Evolutionary conservation across 2,329 filamentous ascomycete species (phyloP), one percentile per base, ranked within the genome.

Genomic region (Pseudogymnoascus sp.): DNA sequence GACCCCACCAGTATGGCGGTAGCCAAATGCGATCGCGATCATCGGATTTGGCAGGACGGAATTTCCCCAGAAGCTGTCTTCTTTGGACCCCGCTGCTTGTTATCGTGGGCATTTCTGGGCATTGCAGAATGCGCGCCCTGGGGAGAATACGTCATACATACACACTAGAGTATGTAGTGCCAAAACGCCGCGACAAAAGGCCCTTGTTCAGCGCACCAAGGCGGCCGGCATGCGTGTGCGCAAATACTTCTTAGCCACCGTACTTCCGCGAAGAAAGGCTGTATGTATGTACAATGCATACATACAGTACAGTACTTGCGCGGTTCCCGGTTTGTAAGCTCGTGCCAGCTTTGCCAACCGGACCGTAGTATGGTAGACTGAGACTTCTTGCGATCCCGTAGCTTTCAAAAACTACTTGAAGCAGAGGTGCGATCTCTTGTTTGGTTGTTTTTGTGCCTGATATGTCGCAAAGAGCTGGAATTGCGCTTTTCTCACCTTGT

Each of bases 401-500:
- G 37, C 37, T 40, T 40, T 16, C 36, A 37, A 40, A 40, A 16
- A 40, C 37, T 18, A 40, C 37, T 18, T 40, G 37, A 40, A 40
- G 37, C n/a, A 40, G n/a, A 16, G 37, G 37, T n/a, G 37, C 36
- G 14, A 39, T 39, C 36, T 39, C 36, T 39, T 39, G 36, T 39
- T 6, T 8, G 1, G 16, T 51, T 51, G 12, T 23, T n/a, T 51
- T 51, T n/a, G 18, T 10, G 45, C 18, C 5, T 18, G 11, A 51
- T 51, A 5, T 51, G 23, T 34, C 18, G 18, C 18, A 54, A 54
- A 54, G 47, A 26, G 47, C 47, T 26, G 37, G 37, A 40, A 40
- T 18, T 40, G 37, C n/a, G 64, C 12, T 59, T 36, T 64, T 72
- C 83, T 68, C 80, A 96, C 93, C 91, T 99, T 99, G 86, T 97